Percentiles rank a stretch among this genome's conserved stretches.
Evolutionary conservation across 352 stramenopile species (phyloP).

Genomic region (Phytophthora fragariae): DNA sequence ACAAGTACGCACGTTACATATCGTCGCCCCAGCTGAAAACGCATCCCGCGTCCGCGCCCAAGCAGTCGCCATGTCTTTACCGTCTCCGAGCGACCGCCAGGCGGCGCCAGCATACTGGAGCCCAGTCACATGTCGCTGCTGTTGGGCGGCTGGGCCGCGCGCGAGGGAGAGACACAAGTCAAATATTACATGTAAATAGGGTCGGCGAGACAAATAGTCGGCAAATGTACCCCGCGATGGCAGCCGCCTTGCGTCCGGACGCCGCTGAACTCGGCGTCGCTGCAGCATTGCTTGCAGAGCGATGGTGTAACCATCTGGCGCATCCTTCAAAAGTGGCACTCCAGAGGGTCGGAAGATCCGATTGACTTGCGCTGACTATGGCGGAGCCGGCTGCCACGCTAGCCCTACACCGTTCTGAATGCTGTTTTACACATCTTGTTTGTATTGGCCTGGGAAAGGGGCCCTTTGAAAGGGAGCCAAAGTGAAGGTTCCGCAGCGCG

Average conservation of each 20-base stretch:
- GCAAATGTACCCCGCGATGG: too few relatives aligned
- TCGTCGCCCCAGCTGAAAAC: neutral
- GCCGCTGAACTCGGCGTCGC: neutral
- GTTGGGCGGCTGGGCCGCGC: too few relatives aligned
- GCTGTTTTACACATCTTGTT: conserved; percentile 23
- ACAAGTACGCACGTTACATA: neutral
- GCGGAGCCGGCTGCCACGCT: conserved; percentile 3
- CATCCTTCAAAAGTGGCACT: conserved; percentile 11
- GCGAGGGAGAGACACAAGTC: too few relatives aligned
- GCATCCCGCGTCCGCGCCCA: neutral
- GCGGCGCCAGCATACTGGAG: too few relatives aligned
- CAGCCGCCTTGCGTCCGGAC: conserved; percentile 6
- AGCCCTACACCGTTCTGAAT: conserved; percentile 18
- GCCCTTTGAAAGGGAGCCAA: conserved; percentile 12
- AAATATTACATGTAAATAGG: too few relatives aligned
- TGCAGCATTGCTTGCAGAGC: neutral
- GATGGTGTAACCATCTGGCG: conserved; percentile 28
- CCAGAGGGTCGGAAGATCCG: conserved; percentile 35
- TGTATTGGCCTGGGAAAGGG: conserved; percentile 8
- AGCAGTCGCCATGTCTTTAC: conserved; percentile 21
- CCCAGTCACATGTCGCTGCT: too few relatives aligned
- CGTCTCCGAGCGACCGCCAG: neutral
- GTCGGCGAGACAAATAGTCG: too few relatives aligned
- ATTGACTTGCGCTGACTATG: conserved; percentile 39
- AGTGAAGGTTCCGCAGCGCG: conserved; percentile 20